Evolutionary conservation across 352 stramenopile genomes (phyloP).

Genomic region (Globisporangium paroecandrum): DNA sequence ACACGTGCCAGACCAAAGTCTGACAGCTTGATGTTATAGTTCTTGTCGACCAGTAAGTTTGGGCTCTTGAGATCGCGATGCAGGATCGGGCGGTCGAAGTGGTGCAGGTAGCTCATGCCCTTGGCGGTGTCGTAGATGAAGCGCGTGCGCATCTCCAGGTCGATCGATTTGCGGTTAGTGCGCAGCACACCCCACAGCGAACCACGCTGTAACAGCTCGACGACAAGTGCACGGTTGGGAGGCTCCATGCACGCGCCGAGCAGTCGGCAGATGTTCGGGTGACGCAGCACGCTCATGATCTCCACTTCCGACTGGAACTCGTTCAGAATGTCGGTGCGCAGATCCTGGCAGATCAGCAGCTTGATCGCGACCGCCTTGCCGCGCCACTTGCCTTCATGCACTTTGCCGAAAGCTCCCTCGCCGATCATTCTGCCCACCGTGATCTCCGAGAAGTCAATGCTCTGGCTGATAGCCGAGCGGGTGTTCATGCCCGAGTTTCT

Average conservation of each 20-base stretch:
- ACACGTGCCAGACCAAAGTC: slow-evolving; percentile 83
- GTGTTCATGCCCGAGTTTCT: slow-evolving; percentile 14
- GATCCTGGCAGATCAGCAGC: slow-evolving; percentile 61
- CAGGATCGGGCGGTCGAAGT: slow-evolving; percentile 79
- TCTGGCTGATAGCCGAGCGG: slow-evolving; percentile 35
- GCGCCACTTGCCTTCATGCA: slow-evolving; percentile 66
- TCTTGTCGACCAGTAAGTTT: slow-evolving; percentile 80
- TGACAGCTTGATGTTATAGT: slow-evolving; percentile 83
- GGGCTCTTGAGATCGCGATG: slow-evolving; percentile 84
- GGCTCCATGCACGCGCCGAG: slow-evolving; percentile 93
- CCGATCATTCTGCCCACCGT: slow-evolving; percentile 58
- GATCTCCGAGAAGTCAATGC: slow-evolving; percentile 62
- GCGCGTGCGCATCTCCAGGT: slow-evolving; percentile 47
- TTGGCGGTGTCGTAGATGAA: slow-evolving; percentile 78
- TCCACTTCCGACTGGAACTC: slow-evolving; percentile 71
- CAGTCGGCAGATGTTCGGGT: slow-evolving; percentile 96
- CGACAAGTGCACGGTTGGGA: slow-evolving; percentile 92
- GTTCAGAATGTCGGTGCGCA: slow-evolving; percentile 55
- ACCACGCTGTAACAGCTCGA: slow-evolving; percentile 89
- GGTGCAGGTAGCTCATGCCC: slow-evolving; percentile 84
- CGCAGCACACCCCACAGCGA: slow-evolving; percentile 91
- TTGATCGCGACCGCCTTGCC: slow-evolving; percentile 67
- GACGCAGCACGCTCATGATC: slow-evolving; percentile 83
- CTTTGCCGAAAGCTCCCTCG: slow-evolving; percentile 65
- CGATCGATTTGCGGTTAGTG: slow-evolving; percentile 53